Conservation (phyloP, 352 stramenopile genomes). For the Salisapilia sapeloensis region DNA sequence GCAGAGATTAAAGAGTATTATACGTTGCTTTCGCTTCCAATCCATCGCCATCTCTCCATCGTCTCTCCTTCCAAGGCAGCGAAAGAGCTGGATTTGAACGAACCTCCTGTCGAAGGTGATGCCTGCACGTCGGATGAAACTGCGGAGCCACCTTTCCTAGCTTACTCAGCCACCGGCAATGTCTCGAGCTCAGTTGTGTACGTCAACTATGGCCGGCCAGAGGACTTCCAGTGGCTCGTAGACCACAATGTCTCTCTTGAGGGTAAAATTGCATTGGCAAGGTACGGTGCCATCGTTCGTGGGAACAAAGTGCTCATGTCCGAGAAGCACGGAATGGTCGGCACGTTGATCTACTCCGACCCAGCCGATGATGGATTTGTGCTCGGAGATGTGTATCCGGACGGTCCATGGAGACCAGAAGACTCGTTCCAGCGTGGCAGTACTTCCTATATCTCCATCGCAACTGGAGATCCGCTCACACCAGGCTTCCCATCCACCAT, state of each 20-base stretch:
- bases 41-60: slow-evolving; percentile 21
- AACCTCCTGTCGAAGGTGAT: slow-evolving; percentile 36
- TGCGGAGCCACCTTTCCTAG: slow-evolving; percentile 59
- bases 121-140: slow-evolving; percentile 32
- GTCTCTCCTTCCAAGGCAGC: slow-evolving; percentile 12
- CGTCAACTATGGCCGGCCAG: slow-evolving; percentile 69
- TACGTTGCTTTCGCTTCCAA: slow-evolving; percentile 48
- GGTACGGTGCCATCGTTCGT: slow-evolving; percentile 59
- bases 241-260: slow-evolving; percentile 32
- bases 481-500: slow-evolving; percentile 25
- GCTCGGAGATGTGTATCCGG: slow-evolving; percentile 46
- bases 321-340: slow-evolving; percentile 51
- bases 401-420: slow-evolving; percentile 61
- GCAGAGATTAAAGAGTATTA: slow-evolving; percentile 48
- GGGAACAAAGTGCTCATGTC: slow-evolving; percentile 76
- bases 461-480: slow-evolving; percentile 49
- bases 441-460: slow-evolving; percentile 66
- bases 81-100: slow-evolving; percentile 33
- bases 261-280: slow-evolving; percentile 38
- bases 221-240: slow-evolving; percentile 70
- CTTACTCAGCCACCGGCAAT: slow-evolving; percentile 64
- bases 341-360: slow-evolving; percentile 82
- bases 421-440: slow-evolving; percentile 77
- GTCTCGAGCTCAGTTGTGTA: slow-evolving; percentile 68
- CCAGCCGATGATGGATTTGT: slow-evolving; percentile 68